phyloP scores from a whole-genome alignment of 495 filamentous ascomycete species.

The Tuber indicum region DNA sequence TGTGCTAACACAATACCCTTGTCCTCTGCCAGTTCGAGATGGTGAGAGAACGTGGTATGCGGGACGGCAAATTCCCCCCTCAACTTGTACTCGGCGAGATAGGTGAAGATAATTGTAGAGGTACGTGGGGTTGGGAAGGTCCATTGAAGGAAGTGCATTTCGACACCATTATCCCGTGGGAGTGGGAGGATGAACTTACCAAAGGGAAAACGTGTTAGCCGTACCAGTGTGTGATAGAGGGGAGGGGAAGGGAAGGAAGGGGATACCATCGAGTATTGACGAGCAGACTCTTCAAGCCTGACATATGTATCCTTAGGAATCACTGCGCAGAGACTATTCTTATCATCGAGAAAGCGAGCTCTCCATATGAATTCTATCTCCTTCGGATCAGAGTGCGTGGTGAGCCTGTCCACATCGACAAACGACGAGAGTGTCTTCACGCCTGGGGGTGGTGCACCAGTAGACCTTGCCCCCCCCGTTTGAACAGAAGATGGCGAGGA shows the following conservation, averaged over 20 bases:
- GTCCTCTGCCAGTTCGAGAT: conserved; percentile 64
- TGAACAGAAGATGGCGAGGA: background rate
- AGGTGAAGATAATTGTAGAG: conserved; percentile 83
- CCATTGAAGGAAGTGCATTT: conserved; percentile 79
- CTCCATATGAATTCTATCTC: conserved; percentile 89
- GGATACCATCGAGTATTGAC: conserved; percentile 58
- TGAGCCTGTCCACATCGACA: conserved; percentile 73
- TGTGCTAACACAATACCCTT: conserved; percentile 79
- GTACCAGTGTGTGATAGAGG: no score
- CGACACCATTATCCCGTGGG: conserved; percentile 65
- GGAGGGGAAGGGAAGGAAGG: background rate
- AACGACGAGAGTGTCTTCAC: conserved; percentile 77
- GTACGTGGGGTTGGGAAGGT: conserved; percentile 59
- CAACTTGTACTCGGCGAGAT: conserved; percentile 83
- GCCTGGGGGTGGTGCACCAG: conserved; percentile 46
- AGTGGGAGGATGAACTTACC: conserved; percentile 73
- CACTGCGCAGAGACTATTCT: conserved; percentile 69
- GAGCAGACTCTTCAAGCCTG: conserved; percentile 60
- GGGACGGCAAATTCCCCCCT: conserved; percentile 81
- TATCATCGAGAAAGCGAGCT: conserved; percentile 66
- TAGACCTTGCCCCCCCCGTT: conserved; percentile 17
- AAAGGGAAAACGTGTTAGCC: background rate
- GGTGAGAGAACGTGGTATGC: conserved; percentile 88
- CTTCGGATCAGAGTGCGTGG: conserved; percentile 57
- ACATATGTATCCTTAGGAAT: conserved; percentile 67